A percentile compares a stretch with the other conserved stretches of the same genome.
These are phyloP conservation scores for Cymodocea nodosa DNA, from an alignment of 116 monocot species.

Conservation along the genomic window DNA sequence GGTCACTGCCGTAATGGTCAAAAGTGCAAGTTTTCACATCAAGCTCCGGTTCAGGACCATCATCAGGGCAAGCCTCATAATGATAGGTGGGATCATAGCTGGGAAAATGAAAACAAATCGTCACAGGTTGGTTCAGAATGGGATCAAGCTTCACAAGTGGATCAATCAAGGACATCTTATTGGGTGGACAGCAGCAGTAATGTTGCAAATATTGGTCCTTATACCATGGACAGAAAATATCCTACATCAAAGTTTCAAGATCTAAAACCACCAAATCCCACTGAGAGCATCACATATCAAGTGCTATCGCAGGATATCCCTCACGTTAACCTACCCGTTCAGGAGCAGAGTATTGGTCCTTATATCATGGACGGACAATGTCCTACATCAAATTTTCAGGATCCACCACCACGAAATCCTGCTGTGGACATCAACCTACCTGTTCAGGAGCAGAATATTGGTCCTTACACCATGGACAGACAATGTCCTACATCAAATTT, in stretches of 20 bases:
- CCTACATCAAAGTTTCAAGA: conserved; percentile 2
- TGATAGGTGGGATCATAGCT: neutral
- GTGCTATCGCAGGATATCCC: conserved; percentile 7
- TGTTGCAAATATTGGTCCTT: too few species aligned
- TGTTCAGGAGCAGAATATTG: too few species aligned
- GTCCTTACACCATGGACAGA: too few species aligned
- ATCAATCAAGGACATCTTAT: too few species aligned
- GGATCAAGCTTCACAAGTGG: neutral
- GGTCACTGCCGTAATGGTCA: conserved; percentile 40
- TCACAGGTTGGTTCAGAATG: neutral
- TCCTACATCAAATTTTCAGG: too few species aligned
- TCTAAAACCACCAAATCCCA: conserved; percentile 1
- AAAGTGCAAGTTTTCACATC: conserved; percentile 34
- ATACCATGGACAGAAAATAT: neutral
- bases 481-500: neutral
- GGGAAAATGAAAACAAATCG: neutral
- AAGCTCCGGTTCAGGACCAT: conserved; percentile 4
- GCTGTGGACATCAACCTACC: too few species aligned
- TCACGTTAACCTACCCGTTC: neutral
- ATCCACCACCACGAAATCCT: too few species aligned
- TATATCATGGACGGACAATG: too few species aligned
- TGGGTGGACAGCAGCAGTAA: too few species aligned
- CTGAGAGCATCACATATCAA: conserved; percentile 11
- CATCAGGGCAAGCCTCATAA: conserved; percentile 7
- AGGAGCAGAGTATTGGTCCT: too few species aligned